Evolutionary conservation across 345 rosid genomes (phyloP).

Genomic region (Sisymbrium altissimum): DNA sequence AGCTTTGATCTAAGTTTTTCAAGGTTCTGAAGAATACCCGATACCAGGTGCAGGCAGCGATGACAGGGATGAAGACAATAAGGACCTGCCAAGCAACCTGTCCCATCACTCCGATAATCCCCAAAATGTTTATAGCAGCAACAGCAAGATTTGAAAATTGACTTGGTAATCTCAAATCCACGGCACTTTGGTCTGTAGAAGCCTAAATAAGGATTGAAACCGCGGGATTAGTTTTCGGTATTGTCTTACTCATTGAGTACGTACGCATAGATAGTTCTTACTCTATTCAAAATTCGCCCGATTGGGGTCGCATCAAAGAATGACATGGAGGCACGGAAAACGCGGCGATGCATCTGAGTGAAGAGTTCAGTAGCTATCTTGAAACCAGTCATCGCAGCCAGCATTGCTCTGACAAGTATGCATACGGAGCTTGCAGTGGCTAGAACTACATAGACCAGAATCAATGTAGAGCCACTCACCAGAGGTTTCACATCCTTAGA

Average conservation of each 20-base stretch:
- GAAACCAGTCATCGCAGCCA: constrained; percentile 51
- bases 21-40: constrained; percentile 47
- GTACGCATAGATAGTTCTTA: constrained; percentile 28
- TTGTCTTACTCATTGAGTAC: not conserved
- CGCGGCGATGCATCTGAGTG: constrained; percentile 49
- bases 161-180: constrained; percentile 51
- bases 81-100: constrained; percentile 87
- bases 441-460: constrained; percentile 50
- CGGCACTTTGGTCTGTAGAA: constrained; percentile 76
- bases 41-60: constrained; percentile 58
- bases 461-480: constrained; percentile 40
- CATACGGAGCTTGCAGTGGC: constrained; percentile 55
- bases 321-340: constrained; percentile 72
- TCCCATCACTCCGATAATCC: constrained; percentile 66
- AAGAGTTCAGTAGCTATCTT: constrained; percentile 67
- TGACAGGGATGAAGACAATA: constrained; percentile 57
- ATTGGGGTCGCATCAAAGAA: constrained; percentile 79
- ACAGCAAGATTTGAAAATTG: constrained; percentile 41
- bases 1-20: not conserved
- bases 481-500: constrained; percentile 40
- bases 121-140: constrained; percentile 53
- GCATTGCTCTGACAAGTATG: constrained; percentile 45
- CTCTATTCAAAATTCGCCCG: constrained; percentile 64
- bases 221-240: not conserved
- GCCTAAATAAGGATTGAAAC: constrained; percentile 46